Conservation (phyloP, 768 basidiomycete genomes). For the Leccinum incarnatum region DNA sequence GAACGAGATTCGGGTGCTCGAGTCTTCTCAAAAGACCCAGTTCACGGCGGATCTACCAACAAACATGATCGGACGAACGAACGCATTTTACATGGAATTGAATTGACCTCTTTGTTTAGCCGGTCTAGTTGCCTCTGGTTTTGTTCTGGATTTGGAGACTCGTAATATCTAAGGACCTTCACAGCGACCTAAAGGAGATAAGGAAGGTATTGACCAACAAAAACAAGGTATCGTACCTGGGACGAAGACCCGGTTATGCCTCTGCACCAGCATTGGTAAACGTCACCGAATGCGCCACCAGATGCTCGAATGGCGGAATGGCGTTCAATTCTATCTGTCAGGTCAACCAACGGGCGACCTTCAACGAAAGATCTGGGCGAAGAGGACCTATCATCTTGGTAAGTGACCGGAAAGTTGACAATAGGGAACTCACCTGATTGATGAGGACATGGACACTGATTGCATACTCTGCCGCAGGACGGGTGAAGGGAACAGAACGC, state of each 20-base stretch:
- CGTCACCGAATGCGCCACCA: too few relatives aligned
- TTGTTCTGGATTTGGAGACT: neutral
- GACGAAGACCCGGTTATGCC: neutral
- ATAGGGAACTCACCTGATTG: too few relatives aligned
- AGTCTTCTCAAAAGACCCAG: slow-evolving; percentile 5
- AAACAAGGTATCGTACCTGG: neutral
- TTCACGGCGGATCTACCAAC: neutral
- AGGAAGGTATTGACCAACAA: neutral
- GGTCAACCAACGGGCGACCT: too few relatives aligned
- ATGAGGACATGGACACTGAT: too few relatives aligned
- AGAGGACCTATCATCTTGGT: too few relatives aligned
- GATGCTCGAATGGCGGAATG: too few relatives aligned
- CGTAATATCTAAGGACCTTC: neutral
- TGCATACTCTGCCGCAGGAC: neutral
- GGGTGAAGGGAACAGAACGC: too few relatives aligned
- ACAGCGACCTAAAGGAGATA: neutral
- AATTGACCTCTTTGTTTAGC: neutral
- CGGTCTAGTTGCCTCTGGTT: neutral
- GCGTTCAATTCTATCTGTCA: too few relatives aligned
- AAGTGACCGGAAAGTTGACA: too few relatives aligned
- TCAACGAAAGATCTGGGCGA: too few relatives aligned
- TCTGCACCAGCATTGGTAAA: neutral
- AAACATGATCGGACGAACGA: neutral
- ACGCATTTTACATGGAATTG: neutral
- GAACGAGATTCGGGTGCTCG: neutral